Evolutionary conservation across 2,329 filamentous ascomycete genomes (phyloP).

Genomic region (Tolypocladium nubicola): DNA sequence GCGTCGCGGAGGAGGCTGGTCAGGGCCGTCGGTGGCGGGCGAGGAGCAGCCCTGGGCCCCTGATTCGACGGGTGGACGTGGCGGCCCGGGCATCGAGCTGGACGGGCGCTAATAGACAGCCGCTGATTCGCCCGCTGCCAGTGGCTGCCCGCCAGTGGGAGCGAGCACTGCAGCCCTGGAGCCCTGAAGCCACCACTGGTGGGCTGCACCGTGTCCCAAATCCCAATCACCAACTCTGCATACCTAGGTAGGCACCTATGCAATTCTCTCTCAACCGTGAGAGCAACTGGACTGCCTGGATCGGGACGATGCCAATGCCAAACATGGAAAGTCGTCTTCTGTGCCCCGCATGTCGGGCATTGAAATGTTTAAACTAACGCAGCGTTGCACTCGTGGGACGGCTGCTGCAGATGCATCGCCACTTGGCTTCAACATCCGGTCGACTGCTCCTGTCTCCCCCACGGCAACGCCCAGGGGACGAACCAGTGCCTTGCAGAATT

Average conservation of each 20-base stretch:
- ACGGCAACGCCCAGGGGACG: background rate
- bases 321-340: background rate
- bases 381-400: background rate
- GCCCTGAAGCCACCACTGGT: background rate
- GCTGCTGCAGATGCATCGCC: background rate
- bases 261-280: background rate
- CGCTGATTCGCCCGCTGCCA: constrained; percentile 8
- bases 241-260: background rate
- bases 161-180: background rate
- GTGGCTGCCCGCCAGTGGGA: background rate
- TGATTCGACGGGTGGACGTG: constrained; percentile 7
- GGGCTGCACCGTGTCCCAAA: background rate
- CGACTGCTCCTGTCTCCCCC: background rate
- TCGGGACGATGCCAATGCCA: background rate
- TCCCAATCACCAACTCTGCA: background rate
- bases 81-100: constrained; percentile 1
- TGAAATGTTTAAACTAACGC: background rate
- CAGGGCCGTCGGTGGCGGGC: constrained; percentile 4
- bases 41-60: background rate
- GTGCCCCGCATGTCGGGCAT: background rate
- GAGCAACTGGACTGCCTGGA: background rate
- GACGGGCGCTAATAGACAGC: constrained; percentile 8
- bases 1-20: background rate
- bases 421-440: background rate
- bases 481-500: background rate